Evolutionary conservation across 805 yeast species (phyloP), one percentile per base, ranked within the genome.

Genomic region (Candida incommunis): DNA sequence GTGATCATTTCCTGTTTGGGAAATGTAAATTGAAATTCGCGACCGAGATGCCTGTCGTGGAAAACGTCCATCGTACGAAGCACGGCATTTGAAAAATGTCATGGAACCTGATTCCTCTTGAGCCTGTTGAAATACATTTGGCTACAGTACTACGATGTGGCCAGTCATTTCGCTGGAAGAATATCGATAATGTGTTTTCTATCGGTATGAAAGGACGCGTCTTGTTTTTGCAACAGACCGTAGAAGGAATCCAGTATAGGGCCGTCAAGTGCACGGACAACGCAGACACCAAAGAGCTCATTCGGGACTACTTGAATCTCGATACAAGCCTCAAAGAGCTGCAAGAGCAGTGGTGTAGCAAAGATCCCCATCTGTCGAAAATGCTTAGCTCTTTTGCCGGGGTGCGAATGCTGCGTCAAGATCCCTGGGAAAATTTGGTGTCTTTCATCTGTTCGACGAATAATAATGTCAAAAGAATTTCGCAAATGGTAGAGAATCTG

Each of bases 381-480:
- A 58, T 58, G 40, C 35, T 45, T 2, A 43, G 42, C 27, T 49
- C 44, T 13, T 76, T 76, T 45, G 67, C 67, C 3, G 97, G 96
- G 0, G 78, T 90, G 18, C 66, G 98, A 24, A 85, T 90, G 50
- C 69, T 92, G 23, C 70, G 88, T 29, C 97, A 92, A 60, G 96
- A 90, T 51, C 97, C 98, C 0, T 92, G 97, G 97, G 98, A 92
- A 53, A 86, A 90, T 40, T 66, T 87, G 41, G 66, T 90, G 18
- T 82, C 92, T 2, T 92, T 90, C 51, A 92, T 92, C 9, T 92
- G 97, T 63, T 85, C 95, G 1, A 80, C 94, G n/a, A 92, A 92
- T 61, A 92, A 92, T 63, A 92, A 92, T 56, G 92, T 92, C 45
- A 86, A 90, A 56, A 70, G 98, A 29, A 92, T 92, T 41, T 82